Evolutionary conservation across 129 eudicot genomes (phyloP), one percentile per base, ranked within the genome.

Genomic region (Flaveria robusta): DNA sequence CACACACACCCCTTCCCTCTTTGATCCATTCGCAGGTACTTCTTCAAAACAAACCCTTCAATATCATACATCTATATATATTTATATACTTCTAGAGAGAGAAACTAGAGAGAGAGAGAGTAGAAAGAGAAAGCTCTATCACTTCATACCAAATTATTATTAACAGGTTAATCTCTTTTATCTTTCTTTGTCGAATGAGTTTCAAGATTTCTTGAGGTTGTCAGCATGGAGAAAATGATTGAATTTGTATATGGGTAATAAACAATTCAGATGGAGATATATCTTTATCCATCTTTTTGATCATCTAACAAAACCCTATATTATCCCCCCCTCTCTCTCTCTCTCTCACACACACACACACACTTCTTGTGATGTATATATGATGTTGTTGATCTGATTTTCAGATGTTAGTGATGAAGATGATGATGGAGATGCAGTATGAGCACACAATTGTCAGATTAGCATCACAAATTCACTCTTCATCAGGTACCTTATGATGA

Each of bases 1-100:
- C 71, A 62, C 74, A 72, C 77, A 60, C 51, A 70, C 46, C 7
- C 58, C 70, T 81, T 75, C 86, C 81, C 72, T 80, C 77, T 85
- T 88, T 80, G 82, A 85, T 76, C 88, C 34, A 69, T 66, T 81
- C 85, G 63, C 81, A 81, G 81, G 88, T 88, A 86, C 81, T 83
- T 68, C 68, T 15, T 63, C 14, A 47, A 27, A 51, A 50, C 68
- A 39, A 22, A 16, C 39, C 81, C 68, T 68, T 56, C 76, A 43
- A 19, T 29, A 64, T 47, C 37, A n/a, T 56, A 56, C 71, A 77
- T 56, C 27, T 77, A 29, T 15, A 65, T 27, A 49, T 11, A 68
- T 7, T 5, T 34, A 34, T 34, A 34, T 34, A 34, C 52, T 19
- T 59, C 22, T 27, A 22, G 31, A 29, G 68, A 64, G 68, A 63